Conservation (phyloP, 2,329 filamentous ascomycete genomes). For the Fusarium longipes region DNA sequence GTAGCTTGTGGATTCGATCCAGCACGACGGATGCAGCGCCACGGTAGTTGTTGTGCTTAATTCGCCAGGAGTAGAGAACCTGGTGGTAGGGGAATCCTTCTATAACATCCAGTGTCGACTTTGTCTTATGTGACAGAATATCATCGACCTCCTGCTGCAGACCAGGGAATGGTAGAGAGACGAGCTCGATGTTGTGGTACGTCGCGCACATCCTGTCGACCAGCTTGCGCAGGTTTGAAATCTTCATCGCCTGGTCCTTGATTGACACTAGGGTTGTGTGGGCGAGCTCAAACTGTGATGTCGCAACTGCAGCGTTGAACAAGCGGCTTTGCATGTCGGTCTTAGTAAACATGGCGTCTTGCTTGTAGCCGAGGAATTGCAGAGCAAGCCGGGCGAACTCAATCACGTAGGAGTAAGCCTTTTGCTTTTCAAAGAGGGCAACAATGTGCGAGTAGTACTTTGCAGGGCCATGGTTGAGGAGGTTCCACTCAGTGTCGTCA, state of each 20-base stretch:
- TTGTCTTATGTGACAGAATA: slow-evolving; percentile 78
- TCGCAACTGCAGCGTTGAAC: slow-evolving; percentile 84
- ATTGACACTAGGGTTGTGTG: slow-evolving; percentile 83
- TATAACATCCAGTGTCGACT: slow-evolving; percentile 72
- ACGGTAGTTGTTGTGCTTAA: slow-evolving; percentile 85
- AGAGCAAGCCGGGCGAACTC: slow-evolving; percentile 84
- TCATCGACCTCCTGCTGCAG: slow-evolving; percentile 83
- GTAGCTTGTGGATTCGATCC: slow-evolving; percentile 72
- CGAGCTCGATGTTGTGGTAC: slow-evolving; percentile 73
- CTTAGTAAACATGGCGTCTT: slow-evolving; percentile 58
- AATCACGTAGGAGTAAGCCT: slow-evolving; percentile 81
- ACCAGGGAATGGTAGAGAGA: slow-evolving; percentile 81
- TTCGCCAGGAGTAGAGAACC: slow-evolving; percentile 90
- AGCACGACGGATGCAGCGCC: slow-evolving; percentile 75
- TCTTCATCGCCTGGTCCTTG: slow-evolving; percentile 76
- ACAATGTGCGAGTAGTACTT: slow-evolving; percentile 90
- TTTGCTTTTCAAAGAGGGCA: slow-evolving; percentile 80
- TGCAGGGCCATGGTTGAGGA: slow-evolving; percentile 77
- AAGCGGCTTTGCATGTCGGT: slow-evolving; percentile 83
- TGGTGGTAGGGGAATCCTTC: slow-evolving; percentile 85
- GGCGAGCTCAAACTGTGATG: slow-evolving; percentile 82
- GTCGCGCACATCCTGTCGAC: slow-evolving; percentile 76
- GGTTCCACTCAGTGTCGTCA: slow-evolving; percentile 77
- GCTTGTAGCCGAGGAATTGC: slow-evolving; percentile 63
- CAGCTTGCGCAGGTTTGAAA: slow-evolving; percentile 76